Base-by-base conservation (phyloP, 768 basidiomycete species). In the Panaeolus papilionaceus region DNA sequence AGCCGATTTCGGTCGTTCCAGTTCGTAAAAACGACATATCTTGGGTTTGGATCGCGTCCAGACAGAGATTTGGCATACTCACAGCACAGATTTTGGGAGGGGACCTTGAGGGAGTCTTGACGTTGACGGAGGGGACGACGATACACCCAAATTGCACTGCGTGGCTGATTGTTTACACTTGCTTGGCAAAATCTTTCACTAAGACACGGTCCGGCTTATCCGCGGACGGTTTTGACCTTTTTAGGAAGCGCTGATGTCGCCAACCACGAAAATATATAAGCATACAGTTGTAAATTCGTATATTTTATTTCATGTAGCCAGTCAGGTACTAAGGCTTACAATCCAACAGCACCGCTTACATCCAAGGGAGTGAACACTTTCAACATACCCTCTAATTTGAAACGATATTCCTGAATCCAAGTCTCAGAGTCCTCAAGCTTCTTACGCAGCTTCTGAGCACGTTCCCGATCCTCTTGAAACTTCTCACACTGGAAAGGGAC, bases 51-150 rank as follows among this genome's bases (percentile, higher is more conserved):
- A 58, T 65, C 44, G 62, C 63, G 44, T 58, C 66, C 66, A 64
- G 51, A 64, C 65, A 67, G 69, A 72, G 65, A 65, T 69, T 73
- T 72, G 73, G 66, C 68, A 72, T 65, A 82, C 82, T 83, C 75
- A 83, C 82, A 74, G 74, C 71, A 75, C 75, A 73, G 77, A 76
- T 80, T 80, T 81, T 80, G 74, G 73, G 74, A 75, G 75, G 72
- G 74, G 74, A 73, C 76, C 79, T 78, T 75, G 70, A 71, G 74
- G 74, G 72, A 76, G 76, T 75, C 76, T 80, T 77, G 80, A 79
- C 77, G 80, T 80, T 79, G 79, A 80, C 78, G 78, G 71, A 67
- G 70, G 62, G 72, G 73, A 54, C 71, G 66, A 66, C 37, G 37
- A 33, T n/a, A 58, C 67, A 68, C 65, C 65, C 67, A 70, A 64